Evolutionary conservation across 805 yeast genomes (phyloP), one percentile per base, ranked within the genome.

Genomic region (Candida manassasensis): DNA sequence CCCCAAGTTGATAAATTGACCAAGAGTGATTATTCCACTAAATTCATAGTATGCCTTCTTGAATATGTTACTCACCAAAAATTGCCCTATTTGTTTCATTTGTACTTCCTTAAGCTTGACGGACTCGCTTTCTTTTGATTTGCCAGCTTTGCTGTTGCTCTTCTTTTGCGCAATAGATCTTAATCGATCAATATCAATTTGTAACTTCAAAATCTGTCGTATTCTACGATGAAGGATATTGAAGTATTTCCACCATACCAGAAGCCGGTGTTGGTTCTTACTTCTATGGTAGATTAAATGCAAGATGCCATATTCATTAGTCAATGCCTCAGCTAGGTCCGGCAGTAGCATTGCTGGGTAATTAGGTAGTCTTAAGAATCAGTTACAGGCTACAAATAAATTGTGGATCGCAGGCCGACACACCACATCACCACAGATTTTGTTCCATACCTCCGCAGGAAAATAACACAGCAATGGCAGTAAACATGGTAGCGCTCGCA

Each of bases 1-100:
- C 2, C 95, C 95, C 9, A 87, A 53, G 2, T 80, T 72, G 5
- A 85, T 68, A 49, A 83, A 87, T 50, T 88, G 95, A 0, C 89
- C 95, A 39, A 57, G 67, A 1, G 82, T 79, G 6, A 87, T 66
- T 1, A 87, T 70, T 1, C 79, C 73, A 53, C 81, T 79, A 48
- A 84, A 82, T 9, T 74, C 71, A 39, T 73, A 70, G 53, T 74
- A 81, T 19, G 81, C 74, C 19, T 60, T 59, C 5, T 70, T 71
- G 21, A 62, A 50, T 0, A 77, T 47, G 3, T 66, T 58, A 14
- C 42, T 42, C 22, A 61, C 42, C 29, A 71, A 41, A 52, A 65
- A 62, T 12, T 47, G 39, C 17, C 47, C 44, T 2, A 47, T 38
- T 3, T 33, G 29, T 21, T 41, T 19, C 7, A 47, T 40, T 37